These are phyloP conservation scores for Colletotrichum lentis DNA, from an alignment of 2,329 filamentous ascomycete genomes.

Conservation along the genomic window DNA sequence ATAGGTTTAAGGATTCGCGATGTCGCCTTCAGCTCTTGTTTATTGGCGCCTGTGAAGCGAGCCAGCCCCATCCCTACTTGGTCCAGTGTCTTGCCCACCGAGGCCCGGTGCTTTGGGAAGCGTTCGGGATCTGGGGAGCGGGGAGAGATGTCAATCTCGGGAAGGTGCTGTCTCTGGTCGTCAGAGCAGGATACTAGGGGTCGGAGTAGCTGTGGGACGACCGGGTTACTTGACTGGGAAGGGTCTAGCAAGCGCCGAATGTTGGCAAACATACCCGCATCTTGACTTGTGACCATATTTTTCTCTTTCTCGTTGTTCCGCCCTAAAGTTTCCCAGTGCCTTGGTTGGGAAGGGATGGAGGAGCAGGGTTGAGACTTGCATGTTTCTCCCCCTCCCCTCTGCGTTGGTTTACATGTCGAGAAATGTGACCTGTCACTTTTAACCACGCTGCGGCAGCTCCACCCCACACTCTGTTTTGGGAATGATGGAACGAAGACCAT, in stretches of 20 bases:
- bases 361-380: slow-evolving; percentile 27
- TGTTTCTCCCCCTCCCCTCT: slow-evolving; percentile 8
- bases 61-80: slow-evolving; percentile 18
- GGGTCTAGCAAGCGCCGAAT: slow-evolving; percentile 1
- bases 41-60: neutral
- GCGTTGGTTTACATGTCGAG: slow-evolving; percentile 9
- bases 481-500: slow-evolving; percentile 28
- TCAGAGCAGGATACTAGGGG: neutral
- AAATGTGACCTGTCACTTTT: slow-evolving; percentile 33
- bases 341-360: slow-evolving; percentile 17
- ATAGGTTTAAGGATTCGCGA: neutral
- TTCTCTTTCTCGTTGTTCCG: slow-evolving; percentile 11
- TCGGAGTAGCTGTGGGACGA: neutral
- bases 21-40: neutral
- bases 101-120: slow-evolving; percentile 23
- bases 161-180: slow-evolving; percentile 5
- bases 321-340: slow-evolving; percentile 27
- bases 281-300: neutral
- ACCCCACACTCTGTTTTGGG: slow-evolving; percentile 10
- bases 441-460: slow-evolving; percentile 1
- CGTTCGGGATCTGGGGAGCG: slow-evolving; percentile 7
- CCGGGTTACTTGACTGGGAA: neutral
- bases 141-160: slow-evolving; percentile 26
- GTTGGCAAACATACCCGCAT: slow-evolving; percentile 22
- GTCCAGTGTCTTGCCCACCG: slow-evolving; percentile 12